Percentiles rank a stretch among this genome's conserved stretches.
Evolutionary conservation across 768 basidiomycete genomes (phyloP).

Genomic region (Clitopilus passeckerianus): DNA sequence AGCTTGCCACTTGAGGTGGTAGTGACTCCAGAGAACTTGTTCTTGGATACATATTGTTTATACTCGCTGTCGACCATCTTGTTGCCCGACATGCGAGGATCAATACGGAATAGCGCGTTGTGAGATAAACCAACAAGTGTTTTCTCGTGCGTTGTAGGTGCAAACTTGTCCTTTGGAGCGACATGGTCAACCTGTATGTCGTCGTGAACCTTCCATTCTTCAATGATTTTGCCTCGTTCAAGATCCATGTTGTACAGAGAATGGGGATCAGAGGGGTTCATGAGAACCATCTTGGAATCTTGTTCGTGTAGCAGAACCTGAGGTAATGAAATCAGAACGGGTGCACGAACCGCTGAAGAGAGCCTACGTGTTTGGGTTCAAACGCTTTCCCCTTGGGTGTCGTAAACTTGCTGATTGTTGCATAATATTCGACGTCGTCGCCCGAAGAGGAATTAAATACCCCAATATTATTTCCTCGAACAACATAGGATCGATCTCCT

Average conservation of each 20-base stretch:
- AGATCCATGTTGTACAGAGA: slow-evolving; percentile 90
- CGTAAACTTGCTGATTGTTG: slow-evolving; percentile 79
- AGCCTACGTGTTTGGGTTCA: slow-evolving; percentile 73
- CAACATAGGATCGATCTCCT: slow-evolving; percentile 91
- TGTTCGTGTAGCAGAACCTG: slow-evolving; percentile 97
- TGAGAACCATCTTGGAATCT: slow-evolving; percentile 92
- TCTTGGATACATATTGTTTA: slow-evolving; percentile 95
- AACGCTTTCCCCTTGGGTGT: slow-evolving; percentile 81
- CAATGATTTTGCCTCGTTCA: slow-evolving; percentile 91
- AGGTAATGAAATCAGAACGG: not conserved
- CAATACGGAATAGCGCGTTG: slow-evolving; percentile 96
- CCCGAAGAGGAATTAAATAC: slow-evolving; percentile 76
- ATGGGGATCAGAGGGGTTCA: slow-evolving; percentile 76
- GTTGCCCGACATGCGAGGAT: slow-evolving; percentile 87
- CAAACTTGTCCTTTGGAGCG: slow-evolving; percentile 91
- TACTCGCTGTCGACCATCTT: slow-evolving; percentile 94
- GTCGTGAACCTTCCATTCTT: slow-evolving; percentile 98
- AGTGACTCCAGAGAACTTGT: slow-evolving; percentile 88
- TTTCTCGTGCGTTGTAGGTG: slow-evolving; percentile 87
- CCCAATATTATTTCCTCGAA: slow-evolving; percentile 87
- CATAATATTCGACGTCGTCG: slow-evolving; percentile 76
- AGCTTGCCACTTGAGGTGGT: slow-evolving; percentile 86
- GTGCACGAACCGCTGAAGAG: not conserved
- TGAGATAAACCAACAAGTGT: slow-evolving; percentile 91
- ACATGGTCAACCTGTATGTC: slow-evolving; percentile 83